A percentile compares a stretch with the other conserved stretches of the same genome.
Conservation (phyloP, 768 basidiomycete genomes). For the Hydnomerulius pinastri region DNA sequence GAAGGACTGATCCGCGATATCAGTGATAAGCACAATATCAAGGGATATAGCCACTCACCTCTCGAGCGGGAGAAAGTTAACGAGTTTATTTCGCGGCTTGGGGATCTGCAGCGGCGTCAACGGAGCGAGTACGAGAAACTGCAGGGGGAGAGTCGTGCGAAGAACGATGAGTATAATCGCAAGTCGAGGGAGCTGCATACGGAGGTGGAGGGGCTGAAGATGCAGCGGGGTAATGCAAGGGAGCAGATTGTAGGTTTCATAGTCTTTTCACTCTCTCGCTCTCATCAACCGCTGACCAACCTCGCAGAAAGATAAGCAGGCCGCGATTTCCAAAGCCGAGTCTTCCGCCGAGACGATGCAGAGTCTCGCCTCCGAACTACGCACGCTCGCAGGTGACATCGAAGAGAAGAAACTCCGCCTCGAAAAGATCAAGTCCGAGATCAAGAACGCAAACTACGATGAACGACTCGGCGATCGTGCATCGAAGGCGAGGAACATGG, state of each 20-base stretch:
- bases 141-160: constrained; percentile 60
- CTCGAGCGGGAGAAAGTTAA: constrained; percentile 70
- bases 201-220: constrained; percentile 53
- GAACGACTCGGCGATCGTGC: constrained; percentile 57
- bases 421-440: constrained; percentile 58
- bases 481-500: constrained; percentile 55
- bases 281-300: neutral
- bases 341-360: constrained; percentile 57
- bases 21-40: constrained; percentile 65
- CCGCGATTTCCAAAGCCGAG: constrained; percentile 54
- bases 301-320: constrained; percentile 54
- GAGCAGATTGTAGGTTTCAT: constrained; percentile 55
- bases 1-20: constrained; percentile 76
- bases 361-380: constrained; percentile 53
- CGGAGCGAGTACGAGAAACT: constrained; percentile 64
- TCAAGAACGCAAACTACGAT: constrained; percentile 65
- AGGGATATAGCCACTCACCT: constrained; percentile 70
- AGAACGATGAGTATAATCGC: constrained; percentile 66
- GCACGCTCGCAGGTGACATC: constrained; percentile 59
- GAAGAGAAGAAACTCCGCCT: constrained; percentile 67
- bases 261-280: neutral
- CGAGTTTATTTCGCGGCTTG: constrained; percentile 70
- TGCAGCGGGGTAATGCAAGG: constrained; percentile 51
- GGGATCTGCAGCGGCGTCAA: constrained; percentile 62
- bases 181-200: constrained; percentile 58